Conservation (phyloP, 805 yeast genomes). For the Saccharomycopsis selenospora region DNA sequence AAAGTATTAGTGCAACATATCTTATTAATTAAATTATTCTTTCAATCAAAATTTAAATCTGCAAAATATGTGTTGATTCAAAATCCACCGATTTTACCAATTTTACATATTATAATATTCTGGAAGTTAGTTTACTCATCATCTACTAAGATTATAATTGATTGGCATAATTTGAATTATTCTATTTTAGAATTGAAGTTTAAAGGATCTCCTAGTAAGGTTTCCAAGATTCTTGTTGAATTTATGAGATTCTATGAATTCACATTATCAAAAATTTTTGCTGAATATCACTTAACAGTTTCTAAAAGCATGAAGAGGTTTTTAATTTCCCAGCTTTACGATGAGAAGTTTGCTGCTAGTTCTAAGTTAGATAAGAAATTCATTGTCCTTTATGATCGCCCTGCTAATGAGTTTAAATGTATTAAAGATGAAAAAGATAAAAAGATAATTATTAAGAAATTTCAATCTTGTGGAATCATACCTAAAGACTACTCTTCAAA, state of each 20-base stretch:
- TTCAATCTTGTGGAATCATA: neutral
- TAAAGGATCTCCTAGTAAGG: conserved; percentile 29
- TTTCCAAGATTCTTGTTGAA: conserved; percentile 37
- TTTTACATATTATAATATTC: conserved; percentile 54
- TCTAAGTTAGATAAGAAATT: conserved; percentile 47
- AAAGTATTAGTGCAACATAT: conserved; percentile 56
- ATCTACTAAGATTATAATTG: conserved; percentile 63
- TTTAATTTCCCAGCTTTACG: conserved; percentile 30
- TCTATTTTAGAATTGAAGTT: conserved; percentile 68
- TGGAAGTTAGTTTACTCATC: conserved; percentile 43
- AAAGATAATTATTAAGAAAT: conserved; percentile 28
- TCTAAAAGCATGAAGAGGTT: conserved; percentile 64
- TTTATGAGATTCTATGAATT: conserved; percentile 58
- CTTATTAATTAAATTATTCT: conserved; percentile 41
- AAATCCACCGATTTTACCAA: conserved; percentile 91
- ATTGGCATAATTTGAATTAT: conserved; percentile 95
- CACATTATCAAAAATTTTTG: conserved; percentile 45
- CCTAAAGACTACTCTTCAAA: neutral
- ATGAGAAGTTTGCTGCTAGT: neutral
- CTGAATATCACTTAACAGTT: conserved; percentile 73
- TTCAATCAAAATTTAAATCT: conserved; percentile 39
- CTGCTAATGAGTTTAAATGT: conserved; percentile 52
- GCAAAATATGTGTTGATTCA: conserved; percentile 68
- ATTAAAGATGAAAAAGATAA: conserved; percentile 20
- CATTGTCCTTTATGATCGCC: conserved; percentile 76